phyloP scores from a whole-genome alignment of 2,329 filamentous ascomycete species.

The Phoma sp. region DNA sequence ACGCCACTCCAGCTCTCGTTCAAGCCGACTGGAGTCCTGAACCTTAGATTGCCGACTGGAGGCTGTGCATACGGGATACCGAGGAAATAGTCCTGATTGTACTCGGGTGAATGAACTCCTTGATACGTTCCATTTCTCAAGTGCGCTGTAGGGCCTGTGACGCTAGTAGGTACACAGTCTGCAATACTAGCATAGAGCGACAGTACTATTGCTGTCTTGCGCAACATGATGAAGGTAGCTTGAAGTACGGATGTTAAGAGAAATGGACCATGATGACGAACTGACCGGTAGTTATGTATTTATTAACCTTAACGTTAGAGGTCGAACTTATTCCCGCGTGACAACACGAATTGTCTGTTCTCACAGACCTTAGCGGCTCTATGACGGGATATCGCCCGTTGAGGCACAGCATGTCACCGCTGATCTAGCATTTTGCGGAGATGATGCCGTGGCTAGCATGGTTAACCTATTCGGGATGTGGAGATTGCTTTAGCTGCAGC shows the following conservation, averaged over 20 bases:
- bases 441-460: slow-evolving; percentile 6
- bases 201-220: slow-evolving; percentile 17
- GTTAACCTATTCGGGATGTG: background rate
- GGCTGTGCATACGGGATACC: slow-evolving; percentile 58
- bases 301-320: background rate
- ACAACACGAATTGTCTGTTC: slow-evolving; percentile 9
- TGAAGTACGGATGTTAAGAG: slow-evolving; percentile 47
- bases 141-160: slow-evolving; percentile 40
- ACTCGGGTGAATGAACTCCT: slow-evolving; percentile 49
- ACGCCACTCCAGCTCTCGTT: slow-evolving; percentile 51
- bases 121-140: slow-evolving; percentile 55
- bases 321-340: background rate
- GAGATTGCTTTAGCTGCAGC: background rate
- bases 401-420: background rate
- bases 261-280: background rate
- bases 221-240: slow-evolving; percentile 22
- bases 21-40: slow-evolving; percentile 57
- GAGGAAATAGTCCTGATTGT: slow-evolving; percentile 56
- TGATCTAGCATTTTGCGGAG: slow-evolving; percentile 14
- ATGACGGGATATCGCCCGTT: slow-evolving; percentile 6
- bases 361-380: background rate
- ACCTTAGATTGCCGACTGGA: slow-evolving; percentile 57
- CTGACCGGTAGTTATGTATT: slow-evolving; percentile 4
- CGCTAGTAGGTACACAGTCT: slow-evolving; percentile 13
- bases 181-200: slow-evolving; percentile 24